Conservation (phyloP, 768 basidiomycete species). For the Termitomyces sp. region DNA sequence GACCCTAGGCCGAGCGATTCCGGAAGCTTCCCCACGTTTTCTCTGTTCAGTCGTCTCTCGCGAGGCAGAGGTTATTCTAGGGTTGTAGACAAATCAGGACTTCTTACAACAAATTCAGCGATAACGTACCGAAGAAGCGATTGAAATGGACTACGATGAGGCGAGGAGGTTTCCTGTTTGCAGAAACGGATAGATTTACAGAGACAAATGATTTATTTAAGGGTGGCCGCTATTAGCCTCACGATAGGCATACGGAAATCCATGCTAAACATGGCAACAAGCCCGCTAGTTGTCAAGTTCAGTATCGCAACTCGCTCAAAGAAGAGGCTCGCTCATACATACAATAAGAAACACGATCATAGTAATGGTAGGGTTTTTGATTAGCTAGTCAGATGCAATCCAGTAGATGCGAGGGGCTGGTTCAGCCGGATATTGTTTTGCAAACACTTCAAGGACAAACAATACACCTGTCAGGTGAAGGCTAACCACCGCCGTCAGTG, state of each 20-base stretch:
- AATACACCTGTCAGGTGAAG: neutral
- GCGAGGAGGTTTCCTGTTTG: neutral
- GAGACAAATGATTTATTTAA: neutral
- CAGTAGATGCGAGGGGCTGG: neutral
- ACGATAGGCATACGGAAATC: neutral
- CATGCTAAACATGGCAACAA: neutral
- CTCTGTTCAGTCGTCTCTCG: neutral
- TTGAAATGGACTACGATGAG: neutral
- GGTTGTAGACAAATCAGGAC: neutral
- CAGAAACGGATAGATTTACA: no score
- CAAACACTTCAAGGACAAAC: neutral
- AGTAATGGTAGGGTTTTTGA: neutral
- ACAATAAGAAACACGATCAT: neutral
- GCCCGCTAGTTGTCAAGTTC: neutral
- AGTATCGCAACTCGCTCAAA: neutral
- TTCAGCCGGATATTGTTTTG: neutral
- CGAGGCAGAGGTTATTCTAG: neutral
- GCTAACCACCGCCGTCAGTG: neutral
- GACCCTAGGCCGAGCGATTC: no score
- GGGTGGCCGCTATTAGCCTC: neutral
- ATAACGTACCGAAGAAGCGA: neutral
- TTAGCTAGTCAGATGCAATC: neutral
- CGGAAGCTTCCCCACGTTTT: neutral
- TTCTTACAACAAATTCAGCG: neutral
- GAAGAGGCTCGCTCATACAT: no score